Evolutionary conservation across 371 early-diverging fungal genomes (phyloP).

Genomic region (Mucor ambiguus): DNA sequence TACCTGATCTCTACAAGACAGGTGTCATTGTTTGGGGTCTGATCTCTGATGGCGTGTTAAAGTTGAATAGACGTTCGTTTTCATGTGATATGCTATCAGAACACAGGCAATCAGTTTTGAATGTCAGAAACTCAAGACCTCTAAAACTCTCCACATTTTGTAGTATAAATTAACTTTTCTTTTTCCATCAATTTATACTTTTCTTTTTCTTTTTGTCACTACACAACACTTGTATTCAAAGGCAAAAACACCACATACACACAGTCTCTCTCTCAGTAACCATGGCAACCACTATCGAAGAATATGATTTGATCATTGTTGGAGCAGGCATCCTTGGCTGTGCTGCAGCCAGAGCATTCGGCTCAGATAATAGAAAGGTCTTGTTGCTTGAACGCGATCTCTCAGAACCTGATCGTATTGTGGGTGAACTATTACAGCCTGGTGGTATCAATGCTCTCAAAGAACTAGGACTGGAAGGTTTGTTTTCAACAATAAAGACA

Average conservation of each 20-base stretch:
- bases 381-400: conserved; percentile 83
- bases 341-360: conserved; percentile 80
- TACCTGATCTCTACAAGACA: neutral
- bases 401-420: conserved; percentile 92
- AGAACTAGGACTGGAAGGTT: conserved; percentile 70
- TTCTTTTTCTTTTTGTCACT: neutral
- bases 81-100: neutral
- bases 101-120: neutral
- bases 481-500: neutral
- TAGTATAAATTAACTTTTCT: neutral
- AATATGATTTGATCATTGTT: conserved; percentile 79
- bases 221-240: neutral
- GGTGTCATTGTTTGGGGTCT: neutral
- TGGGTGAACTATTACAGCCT: conserved; percentile 95
- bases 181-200: neutral
- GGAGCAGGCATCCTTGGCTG: conserved; percentile 91
- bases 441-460: conserved; percentile 83
- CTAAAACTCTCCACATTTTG: neutral
- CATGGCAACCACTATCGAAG: conserved; percentile 10
- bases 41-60: neutral
- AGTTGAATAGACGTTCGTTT: neutral
- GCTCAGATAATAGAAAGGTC: conserved; percentile 66
- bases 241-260: neutral
- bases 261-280: neutral
- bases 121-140: neutral